These are phyloP conservation scores for Hemileia vastatrix DNA, from an alignment of 1,284 basidiomycete species.

Conservation along the genomic window DNA sequence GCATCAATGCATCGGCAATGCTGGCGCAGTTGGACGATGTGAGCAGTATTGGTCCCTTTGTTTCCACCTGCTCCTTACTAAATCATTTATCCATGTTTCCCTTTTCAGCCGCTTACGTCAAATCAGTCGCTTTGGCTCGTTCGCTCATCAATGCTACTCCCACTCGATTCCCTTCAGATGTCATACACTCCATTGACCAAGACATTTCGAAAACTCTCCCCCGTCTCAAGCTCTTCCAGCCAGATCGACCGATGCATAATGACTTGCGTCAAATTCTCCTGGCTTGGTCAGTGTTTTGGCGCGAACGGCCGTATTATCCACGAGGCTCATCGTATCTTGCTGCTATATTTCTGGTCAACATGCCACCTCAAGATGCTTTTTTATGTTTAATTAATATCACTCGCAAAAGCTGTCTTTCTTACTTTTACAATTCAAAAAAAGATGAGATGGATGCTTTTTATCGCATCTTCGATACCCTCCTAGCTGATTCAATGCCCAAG, in stretches of 20 bases:
- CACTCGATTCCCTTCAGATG: conserved; percentile 59
- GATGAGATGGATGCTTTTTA: conserved; percentile 65
- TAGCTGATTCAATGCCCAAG: conserved; percentile 88
- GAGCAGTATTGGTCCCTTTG: background rate
- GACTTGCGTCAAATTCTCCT: conserved; percentile 78
- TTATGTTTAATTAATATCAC: conserved; percentile 78
- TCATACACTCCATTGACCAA: conserved; percentile 62
- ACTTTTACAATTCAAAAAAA: conserved; percentile 67
- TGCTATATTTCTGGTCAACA: conserved; percentile 80
- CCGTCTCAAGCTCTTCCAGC: conserved; percentile 73
- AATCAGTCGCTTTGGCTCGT: conserved; percentile 9
- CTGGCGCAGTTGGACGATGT: conserved; percentile 9
- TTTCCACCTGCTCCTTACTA: background rate
- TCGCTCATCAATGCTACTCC: conserved; percentile 10
- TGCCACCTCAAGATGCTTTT: conserved; percentile 65
- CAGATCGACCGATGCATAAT: conserved; percentile 67
- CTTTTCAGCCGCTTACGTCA: conserved; percentile 2
- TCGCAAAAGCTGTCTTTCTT: conserved; percentile 70
- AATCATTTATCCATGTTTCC: background rate
- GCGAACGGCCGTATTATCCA: conserved; percentile 29
- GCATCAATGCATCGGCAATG: conserved; percentile 18
- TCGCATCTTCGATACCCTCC: conserved; percentile 77
- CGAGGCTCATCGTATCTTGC: conserved; percentile 52
- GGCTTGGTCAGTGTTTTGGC: conserved; percentile 79
- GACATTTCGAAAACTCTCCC: conserved; percentile 76